phyloP scores from a whole-genome alignment of 768 basidiomycete genomes.

The Wakefieldia striispora region DNA sequence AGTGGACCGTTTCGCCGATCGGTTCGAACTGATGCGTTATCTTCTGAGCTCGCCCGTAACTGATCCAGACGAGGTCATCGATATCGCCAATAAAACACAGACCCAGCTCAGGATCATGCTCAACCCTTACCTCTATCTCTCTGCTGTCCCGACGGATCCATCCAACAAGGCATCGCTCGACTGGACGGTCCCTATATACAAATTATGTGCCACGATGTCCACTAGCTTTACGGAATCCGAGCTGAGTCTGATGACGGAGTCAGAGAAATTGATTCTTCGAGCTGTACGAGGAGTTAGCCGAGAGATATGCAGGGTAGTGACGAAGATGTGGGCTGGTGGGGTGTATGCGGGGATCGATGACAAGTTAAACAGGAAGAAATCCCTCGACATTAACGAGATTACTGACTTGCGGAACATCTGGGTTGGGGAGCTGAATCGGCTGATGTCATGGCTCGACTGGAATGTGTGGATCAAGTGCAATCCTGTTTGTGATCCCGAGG shows the following conservation, averaged over 20 bases:
- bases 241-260: conserved; percentile 19
- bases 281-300: conserved; percentile 34
- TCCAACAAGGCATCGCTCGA: not conserved
- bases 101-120: conserved; percentile 29
- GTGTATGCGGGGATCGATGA: conserved; percentile 17
- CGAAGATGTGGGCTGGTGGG: conserved; percentile 48
- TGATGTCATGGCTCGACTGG: conserved; percentile 57
- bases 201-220: conserved; percentile 28
- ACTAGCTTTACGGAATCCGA: conserved; percentile 10
- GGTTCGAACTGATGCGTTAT: conserved; percentile 27
- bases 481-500: conserved; percentile 46
- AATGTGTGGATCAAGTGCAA: conserved; percentile 46
- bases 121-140: conserved; percentile 27
- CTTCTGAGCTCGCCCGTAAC: conserved; percentile 15
- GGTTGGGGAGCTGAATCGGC: conserved; percentile 30
- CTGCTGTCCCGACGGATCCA: conserved; percentile 6
- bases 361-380: conserved; percentile 1
- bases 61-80: conserved; percentile 2
- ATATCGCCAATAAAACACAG: conserved; percentile 12
- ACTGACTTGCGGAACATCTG: conserved; percentile 28
- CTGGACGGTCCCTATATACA: conserved; percentile 34
- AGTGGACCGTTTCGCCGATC: conserved; percentile 31
- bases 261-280: conserved; percentile 29
- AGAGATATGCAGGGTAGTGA: conserved; percentile 47
- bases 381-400: conserved; percentile 1